A percentile compares a stretch with the other conserved stretches of the same genome.
phyloP scores from a whole-genome alignment of 768 basidiomycete species.

The Mycena haematopus region DNA sequence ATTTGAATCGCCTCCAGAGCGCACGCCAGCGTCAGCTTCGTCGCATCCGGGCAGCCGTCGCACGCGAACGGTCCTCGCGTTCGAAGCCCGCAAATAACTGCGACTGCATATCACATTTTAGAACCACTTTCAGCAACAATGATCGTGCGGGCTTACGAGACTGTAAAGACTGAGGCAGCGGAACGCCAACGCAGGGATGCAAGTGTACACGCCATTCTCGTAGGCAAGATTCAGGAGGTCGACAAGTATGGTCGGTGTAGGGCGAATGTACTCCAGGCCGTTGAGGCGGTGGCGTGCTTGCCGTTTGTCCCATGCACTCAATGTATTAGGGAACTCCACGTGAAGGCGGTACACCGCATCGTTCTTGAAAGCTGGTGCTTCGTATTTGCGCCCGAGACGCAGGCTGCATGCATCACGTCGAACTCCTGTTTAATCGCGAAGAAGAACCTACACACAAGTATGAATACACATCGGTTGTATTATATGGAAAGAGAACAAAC shows the following conservation, averaged over 20 bases:
- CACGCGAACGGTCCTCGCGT: background rate
- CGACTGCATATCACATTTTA: background rate
- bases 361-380: too few relatives aligned
- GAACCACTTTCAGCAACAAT: background rate
- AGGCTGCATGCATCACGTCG: background rate
- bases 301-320: background rate
- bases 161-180: constrained; percentile 7
- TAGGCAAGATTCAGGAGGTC: constrained; percentile 12
- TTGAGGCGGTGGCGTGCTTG: background rate
- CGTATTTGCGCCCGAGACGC: too few relatives aligned
- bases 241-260: background rate
- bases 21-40: background rate
- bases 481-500: background rate
- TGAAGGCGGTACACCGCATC: too few relatives aligned
- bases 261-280: background rate
- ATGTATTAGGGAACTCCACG: too few relatives aligned
- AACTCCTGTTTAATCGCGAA: background rate
- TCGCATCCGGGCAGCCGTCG: constrained; percentile 1
- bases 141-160: constrained; percentile 1
- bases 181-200: constrained; percentile 1
- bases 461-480: background rate
- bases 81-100: constrained; percentile 1
- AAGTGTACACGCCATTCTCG: constrained; percentile 10
- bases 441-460: background rate
- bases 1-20: constrained; percentile 3